phyloP scores from a whole-genome alignment of 106 monocot species.

The Acorus calamus region DNA sequence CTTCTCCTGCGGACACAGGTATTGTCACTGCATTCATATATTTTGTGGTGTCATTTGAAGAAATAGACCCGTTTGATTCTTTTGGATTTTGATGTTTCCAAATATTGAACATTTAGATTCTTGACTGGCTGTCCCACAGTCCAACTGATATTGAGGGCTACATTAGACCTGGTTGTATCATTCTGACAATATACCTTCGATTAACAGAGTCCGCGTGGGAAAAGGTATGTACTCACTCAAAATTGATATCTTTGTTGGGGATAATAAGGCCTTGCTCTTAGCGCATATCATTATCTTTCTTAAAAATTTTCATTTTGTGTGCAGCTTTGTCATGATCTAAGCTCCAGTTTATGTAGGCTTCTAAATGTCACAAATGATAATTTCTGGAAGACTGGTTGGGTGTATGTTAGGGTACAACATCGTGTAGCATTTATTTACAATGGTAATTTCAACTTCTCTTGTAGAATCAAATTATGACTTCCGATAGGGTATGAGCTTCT shows the following conservation, averaged over 20 bases:
- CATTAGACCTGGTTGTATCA: slow-evolving; percentile 80
- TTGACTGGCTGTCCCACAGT: slow-evolving; percentile 71
- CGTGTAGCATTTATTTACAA: slow-evolving; percentile 55
- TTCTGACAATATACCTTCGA: slow-evolving; percentile 79
- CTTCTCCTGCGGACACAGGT: slow-evolving; percentile 60
- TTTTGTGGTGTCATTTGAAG: too few relatives aligned
- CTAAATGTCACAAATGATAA: slow-evolving; percentile 29
- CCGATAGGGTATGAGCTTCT: not conserved
- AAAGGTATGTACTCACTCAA: slow-evolving; percentile 25
- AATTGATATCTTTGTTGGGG: too few relatives aligned
- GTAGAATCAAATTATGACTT: not conserved
- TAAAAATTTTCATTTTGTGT: not conserved
- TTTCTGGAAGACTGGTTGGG: slow-evolving; percentile 77
- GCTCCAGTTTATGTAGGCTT: slow-evolving; percentile 46
- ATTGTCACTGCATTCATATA: not conserved
- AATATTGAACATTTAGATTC: slow-evolving; percentile 38
- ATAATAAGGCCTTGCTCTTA: too few relatives aligned
- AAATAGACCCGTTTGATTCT: not conserved
- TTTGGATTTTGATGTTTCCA: slow-evolving; percentile 2
- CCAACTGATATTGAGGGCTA: slow-evolving; percentile 89
- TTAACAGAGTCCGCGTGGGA: slow-evolving; percentile 50
- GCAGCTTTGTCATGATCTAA: slow-evolving; percentile 51
- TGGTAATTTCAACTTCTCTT: slow-evolving; percentile 28
- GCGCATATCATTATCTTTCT: not conserved
- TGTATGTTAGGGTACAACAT: slow-evolving; percentile 52